A percentile compares a stretch with the other conserved stretches of the same genome.
Conservation (phyloP, 2,329 filamentous ascomycete genomes). For the Fusarium sp. region DNA sequence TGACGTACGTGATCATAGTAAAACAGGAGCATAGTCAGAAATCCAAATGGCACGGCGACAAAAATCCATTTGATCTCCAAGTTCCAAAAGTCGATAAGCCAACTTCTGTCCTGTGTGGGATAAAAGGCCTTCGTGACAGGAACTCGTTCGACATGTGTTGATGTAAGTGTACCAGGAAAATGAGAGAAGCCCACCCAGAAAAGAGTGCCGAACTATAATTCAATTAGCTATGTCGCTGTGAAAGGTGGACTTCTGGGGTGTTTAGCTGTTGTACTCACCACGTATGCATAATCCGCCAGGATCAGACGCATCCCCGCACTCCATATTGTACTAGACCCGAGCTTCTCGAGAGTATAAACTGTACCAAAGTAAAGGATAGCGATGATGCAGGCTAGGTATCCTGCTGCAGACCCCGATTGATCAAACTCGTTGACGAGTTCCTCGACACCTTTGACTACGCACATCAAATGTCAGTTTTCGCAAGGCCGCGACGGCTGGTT, state of each 20-base stretch:
- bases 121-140: background rate
- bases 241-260: no score
- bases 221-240: background rate
- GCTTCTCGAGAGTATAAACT: constrained; percentile 3
- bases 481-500: no score
- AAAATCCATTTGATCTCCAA: constrained; percentile 5
- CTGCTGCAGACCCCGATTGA: background rate
- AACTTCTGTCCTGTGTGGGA: background rate
- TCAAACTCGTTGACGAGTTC: constrained; percentile 9
- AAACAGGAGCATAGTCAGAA: constrained; percentile 12
- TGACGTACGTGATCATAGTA: constrained; percentile 8
- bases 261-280: background rate
- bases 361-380: constrained; percentile 9
- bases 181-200: constrained; percentile 14
- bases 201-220: background rate
- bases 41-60: background rate
- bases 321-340: constrained; percentile 6
- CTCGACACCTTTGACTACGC: background rate
- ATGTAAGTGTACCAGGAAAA: constrained; percentile 1
- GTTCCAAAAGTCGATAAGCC: constrained; percentile 13
- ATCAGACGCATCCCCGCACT: background rate
- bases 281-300: constrained; percentile 9
- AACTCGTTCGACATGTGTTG: constrained; percentile 1
- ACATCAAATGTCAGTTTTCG: no score
- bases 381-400: constrained; percentile 6